phyloP scores from a whole-genome alignment of 805 yeast genomes.

The Jamesozyma gamospora region DNA sequence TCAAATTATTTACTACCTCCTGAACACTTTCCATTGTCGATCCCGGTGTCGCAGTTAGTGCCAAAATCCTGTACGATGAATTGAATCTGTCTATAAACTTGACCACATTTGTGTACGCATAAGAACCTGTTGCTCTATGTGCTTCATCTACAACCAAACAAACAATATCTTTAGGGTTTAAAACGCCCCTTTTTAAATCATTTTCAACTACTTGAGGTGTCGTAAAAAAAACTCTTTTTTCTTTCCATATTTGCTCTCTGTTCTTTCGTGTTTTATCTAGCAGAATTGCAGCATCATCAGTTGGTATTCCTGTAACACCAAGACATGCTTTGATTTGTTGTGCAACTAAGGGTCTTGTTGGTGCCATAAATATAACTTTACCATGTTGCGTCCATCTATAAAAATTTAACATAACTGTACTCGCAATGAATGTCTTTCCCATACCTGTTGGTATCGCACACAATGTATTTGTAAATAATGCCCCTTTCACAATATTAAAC shows the following conservation, averaged over 20 bases:
- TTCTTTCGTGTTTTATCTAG: constrained; percentile 48
- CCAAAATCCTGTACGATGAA: constrained; percentile 63
- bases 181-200: constrained; percentile 64
- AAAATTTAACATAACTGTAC: constrained; percentile 85
- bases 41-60: constrained; percentile 95
- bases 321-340: constrained; percentile 93
- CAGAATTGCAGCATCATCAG: constrained; percentile 67
- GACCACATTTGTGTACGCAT: constrained; percentile 81
- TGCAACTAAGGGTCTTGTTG: constrained; percentile 90
- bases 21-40: constrained; percentile 82
- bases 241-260: constrained; percentile 69
- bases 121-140: constrained; percentile 84
- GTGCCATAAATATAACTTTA: constrained; percentile 90
- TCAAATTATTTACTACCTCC: constrained; percentile 62
- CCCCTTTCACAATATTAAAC: constrained; percentile 60
- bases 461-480: constrained; percentile 62
- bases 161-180: constrained; percentile 66
- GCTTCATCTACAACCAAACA: constrained; percentile 91
- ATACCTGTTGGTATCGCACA: constrained; percentile 96
- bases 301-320: constrained; percentile 74
- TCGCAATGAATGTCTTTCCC: constrained; percentile 94
- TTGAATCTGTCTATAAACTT: constrained; percentile 52
- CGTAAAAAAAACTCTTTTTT: constrained; percentile 74
- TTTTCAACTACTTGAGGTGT: constrained; percentile 96
- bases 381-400: constrained; percentile 73